Conservation (phyloP, 75 land plant genomes). For the Picea sitchensis region DNA sequence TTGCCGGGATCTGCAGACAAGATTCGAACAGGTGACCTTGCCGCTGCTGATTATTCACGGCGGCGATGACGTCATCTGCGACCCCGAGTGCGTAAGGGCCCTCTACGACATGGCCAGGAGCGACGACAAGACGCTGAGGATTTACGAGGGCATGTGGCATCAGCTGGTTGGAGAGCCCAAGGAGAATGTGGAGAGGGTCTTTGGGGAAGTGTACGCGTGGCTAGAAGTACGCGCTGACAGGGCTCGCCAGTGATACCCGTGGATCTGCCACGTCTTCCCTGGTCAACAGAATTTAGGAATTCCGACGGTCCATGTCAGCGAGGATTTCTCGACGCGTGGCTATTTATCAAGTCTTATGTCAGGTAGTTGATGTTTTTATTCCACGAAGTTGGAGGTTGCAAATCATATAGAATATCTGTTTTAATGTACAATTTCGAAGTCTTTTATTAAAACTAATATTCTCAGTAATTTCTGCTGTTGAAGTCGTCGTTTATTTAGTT, state of each 20-base stretch:
- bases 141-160: slow-evolving; percentile 93
- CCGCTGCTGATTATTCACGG: slow-evolving; percentile 89
- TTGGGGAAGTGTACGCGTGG: slow-evolving; percentile 66
- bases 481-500: too few relatives aligned
- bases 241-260: not conserved
- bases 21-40: slow-evolving; percentile 44
- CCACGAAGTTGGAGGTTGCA: too few relatives aligned
- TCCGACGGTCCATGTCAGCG: too few relatives aligned
- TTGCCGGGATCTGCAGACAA: slow-evolving; percentile 49
- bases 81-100: slow-evolving; percentile 77
- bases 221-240: slow-evolving; percentile 15
- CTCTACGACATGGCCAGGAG: slow-evolving; percentile 60
- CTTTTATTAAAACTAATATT: too few relatives aligned
- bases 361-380: too few relatives aligned
- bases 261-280: too few relatives aligned
- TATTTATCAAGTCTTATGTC: too few relatives aligned
- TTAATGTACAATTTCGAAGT: too few relatives aligned
- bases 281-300: too few relatives aligned
- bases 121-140: slow-evolving; percentile 68
- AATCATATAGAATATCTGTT: too few relatives aligned
- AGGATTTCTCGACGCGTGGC: too few relatives aligned
- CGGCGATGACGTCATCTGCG: slow-evolving; percentile 75
- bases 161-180: slow-evolving; percentile 88
- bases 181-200: slow-evolving; percentile 69
- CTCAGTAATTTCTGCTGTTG: too few relatives aligned